phyloP scores from a whole-genome alignment of 2,329 filamentous ascomycete genomes.

The Coniochaeta hoffmannii region DNA sequence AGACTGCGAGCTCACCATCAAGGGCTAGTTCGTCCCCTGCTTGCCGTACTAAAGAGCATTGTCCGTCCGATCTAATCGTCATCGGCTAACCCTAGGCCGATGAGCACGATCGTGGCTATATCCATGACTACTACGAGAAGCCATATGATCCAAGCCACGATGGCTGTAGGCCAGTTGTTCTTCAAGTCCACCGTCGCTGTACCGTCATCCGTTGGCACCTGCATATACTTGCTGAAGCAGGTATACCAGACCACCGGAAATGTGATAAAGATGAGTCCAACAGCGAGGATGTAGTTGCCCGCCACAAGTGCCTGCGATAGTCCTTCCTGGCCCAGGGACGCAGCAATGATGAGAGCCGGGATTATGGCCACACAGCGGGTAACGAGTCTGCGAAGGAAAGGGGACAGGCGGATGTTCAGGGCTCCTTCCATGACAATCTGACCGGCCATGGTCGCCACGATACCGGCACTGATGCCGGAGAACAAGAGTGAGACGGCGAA shows the following conservation, averaged over 20 bases:
- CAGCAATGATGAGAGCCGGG: slow-evolving; percentile 21
- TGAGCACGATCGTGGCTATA: slow-evolving; percentile 15
- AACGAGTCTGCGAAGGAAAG: slow-evolving; percentile 19
- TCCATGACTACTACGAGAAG: slow-evolving; percentile 16
- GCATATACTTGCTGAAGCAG: slow-evolving; percentile 19
- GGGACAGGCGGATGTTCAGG: slow-evolving; percentile 17
- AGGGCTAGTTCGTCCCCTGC: not conserved
- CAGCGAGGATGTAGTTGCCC: slow-evolving; percentile 19
- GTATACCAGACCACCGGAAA: slow-evolving; percentile 22
- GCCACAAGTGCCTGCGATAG: slow-evolving; percentile 19
- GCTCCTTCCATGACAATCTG: slow-evolving; percentile 40
- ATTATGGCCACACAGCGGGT: slow-evolving; percentile 22
- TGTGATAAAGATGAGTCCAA: slow-evolving; percentile 21
- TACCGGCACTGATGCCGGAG: slow-evolving; percentile 60
- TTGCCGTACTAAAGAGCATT: not conserved
- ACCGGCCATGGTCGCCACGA: slow-evolving; percentile 69
- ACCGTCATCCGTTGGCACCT: slow-evolving; percentile 11
- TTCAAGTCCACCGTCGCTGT: slow-evolving; percentile 11
- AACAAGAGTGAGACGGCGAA: slow-evolving; percentile 63
- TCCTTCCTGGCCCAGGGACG: slow-evolving; percentile 19
- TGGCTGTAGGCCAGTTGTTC: slow-evolving; percentile 9
- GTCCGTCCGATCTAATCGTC: slow-evolving; percentile 7
- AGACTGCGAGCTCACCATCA: no score
- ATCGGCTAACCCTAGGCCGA: slow-evolving; percentile 12
- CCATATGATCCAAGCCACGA: slow-evolving; percentile 14